Percentiles rank a stretch among this genome's conserved stretches.
These are phyloP conservation scores for Graphium sp. DNA, from an alignment of 2,329 filamentous ascomycete genomes.

Conservation along the genomic window DNA sequence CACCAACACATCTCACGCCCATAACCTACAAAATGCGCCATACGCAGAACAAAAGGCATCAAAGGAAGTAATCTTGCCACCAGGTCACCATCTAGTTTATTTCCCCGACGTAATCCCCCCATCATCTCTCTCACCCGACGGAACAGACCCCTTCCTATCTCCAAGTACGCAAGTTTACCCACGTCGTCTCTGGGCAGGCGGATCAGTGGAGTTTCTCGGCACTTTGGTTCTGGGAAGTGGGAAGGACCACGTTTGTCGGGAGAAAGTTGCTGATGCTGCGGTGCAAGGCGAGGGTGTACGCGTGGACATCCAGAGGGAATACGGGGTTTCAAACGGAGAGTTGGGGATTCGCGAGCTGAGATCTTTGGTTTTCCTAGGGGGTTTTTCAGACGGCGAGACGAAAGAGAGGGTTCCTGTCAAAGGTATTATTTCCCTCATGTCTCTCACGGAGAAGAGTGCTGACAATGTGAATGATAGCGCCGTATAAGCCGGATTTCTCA, in stretches of 20 bases:
- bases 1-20: no score
- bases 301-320: constrained; percentile 31
- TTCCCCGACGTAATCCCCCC: constrained; percentile 57
- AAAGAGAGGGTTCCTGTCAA: constrained; percentile 10
- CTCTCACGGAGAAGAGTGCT: background rate
- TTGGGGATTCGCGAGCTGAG: constrained; percentile 26
- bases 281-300: constrained; percentile 25
- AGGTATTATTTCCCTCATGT: constrained; percentile 7
- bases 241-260: constrained; percentile 17
- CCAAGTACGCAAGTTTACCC: constrained; percentile 51
- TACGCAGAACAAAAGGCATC: no score
- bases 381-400: constrained; percentile 8
- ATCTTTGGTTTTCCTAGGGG: constrained; percentile 35
- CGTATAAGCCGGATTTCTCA: constrained; percentile 15
- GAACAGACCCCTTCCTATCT: constrained; percentile 65
- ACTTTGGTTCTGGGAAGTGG: constrained; percentile 28
- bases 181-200: constrained; percentile 81
- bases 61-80: no score
- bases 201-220: constrained; percentile 42
- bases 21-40: no score
- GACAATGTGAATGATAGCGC: constrained; percentile 1
- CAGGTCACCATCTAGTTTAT: constrained; percentile 71
- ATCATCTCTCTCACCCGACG: constrained; percentile 55
- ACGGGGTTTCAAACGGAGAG: constrained; percentile 13
- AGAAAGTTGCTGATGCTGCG: no score